phyloP scores from a whole-genome alignment of 495 filamentous ascomycete species.

The Penicillium diatomitis region DNA sequence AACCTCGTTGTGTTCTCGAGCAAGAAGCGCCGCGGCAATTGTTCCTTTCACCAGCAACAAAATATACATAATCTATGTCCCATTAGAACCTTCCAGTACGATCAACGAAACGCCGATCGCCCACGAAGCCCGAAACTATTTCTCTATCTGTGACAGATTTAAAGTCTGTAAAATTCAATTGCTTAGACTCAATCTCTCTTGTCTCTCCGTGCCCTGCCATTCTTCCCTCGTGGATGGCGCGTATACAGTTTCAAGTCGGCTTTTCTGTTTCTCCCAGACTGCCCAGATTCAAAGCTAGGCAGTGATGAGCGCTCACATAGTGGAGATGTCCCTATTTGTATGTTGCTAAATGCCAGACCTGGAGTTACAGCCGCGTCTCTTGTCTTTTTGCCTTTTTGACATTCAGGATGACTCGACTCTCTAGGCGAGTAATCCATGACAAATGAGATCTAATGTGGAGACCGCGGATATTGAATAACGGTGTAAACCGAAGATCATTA shows the following conservation, averaged over 20 bases:
- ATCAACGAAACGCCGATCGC: too few species aligned
- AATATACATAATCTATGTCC: too few species aligned
- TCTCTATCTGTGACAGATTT: too few species aligned
- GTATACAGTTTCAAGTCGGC: too few species aligned
- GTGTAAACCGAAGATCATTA: neutral
- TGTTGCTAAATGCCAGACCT: neutral
- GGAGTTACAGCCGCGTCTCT: slow-evolving; percentile 3
- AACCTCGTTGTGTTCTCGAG: too few species aligned
- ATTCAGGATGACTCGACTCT: neutral
- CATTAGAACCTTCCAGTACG: too few species aligned
- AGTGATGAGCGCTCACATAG: neutral
- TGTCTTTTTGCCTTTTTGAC: slow-evolving; percentile 5
- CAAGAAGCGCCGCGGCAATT: too few species aligned
- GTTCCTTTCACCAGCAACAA: too few species aligned
- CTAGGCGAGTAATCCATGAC: neutral
- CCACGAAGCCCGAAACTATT: too few species aligned
- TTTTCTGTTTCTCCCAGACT: slow-evolving; percentile 1
- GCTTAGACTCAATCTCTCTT: slow-evolving; percentile 1
- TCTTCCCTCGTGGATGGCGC: too few species aligned
- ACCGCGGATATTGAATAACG: neutral
- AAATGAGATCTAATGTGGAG: slow-evolving; percentile 14
- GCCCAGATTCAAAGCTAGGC: neutral
- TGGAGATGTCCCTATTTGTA: neutral
- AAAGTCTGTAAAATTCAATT: too few species aligned
- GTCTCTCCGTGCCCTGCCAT: slow-evolving; percentile 7